These are phyloP conservation scores for Eucalyptus paniculata DNA, from an alignment of 345 rosid genomes.

Conservation along the genomic window DNA sequence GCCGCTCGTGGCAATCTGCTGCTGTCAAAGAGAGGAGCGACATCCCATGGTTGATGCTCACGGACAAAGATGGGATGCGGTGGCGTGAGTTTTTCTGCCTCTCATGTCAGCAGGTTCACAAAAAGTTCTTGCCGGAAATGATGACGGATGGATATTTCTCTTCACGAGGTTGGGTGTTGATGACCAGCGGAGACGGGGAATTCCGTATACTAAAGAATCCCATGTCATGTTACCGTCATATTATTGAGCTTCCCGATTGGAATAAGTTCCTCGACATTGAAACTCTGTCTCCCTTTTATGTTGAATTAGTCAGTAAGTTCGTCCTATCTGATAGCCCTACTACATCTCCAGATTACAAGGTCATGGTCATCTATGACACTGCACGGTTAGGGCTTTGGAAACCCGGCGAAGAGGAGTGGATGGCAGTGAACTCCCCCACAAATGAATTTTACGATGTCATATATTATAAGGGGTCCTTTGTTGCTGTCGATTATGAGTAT, in stretches of 20 bases:
- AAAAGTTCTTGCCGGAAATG: background rate
- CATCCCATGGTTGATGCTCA: background rate
- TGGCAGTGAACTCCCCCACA: accelerated
- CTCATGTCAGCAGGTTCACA: background rate
- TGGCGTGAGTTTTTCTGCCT: background rate
- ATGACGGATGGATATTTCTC: background rate
- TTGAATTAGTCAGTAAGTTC: background rate
- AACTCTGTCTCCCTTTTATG: background rate
- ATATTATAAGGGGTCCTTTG: background rate
- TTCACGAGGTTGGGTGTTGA: background rate
- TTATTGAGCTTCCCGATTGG: background rate
- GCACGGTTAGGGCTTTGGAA: background rate
- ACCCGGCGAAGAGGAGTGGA: background rate
- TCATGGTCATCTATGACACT: background rate
- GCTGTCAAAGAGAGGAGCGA: background rate
- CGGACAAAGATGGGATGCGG: background rate
- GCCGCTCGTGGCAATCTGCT: background rate
- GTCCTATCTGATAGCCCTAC: background rate
- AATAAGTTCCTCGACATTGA: background rate
- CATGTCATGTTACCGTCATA: background rate
- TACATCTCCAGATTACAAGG: background rate
- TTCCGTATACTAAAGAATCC: background rate
- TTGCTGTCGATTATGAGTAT: background rate
- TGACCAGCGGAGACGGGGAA: background rate
- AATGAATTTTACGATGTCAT: background rate